Conservation (phyloP, 768 basidiomycete species). For the Boletellus emodensis region DNA sequence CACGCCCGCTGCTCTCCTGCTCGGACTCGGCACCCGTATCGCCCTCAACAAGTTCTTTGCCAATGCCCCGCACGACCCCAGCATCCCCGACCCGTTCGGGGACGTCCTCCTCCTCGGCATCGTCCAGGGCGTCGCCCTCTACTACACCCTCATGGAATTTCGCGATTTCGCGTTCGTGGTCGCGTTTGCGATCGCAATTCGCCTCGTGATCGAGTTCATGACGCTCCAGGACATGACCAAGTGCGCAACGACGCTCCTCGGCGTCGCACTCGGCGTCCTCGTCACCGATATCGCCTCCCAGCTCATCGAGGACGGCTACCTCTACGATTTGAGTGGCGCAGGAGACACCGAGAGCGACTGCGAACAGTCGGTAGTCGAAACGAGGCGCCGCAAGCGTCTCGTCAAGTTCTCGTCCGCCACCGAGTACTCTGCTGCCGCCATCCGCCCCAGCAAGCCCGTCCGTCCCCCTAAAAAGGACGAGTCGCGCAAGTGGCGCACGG, state of each 20-base stretch:
- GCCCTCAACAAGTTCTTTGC: slow-evolving; percentile 55
- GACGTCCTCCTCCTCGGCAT: slow-evolving; percentile 65
- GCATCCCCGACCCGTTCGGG: slow-evolving; percentile 37
- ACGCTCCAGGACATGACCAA: slow-evolving; percentile 50
- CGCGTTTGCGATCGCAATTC: slow-evolving; percentile 53
- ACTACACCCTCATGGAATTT: slow-evolving; percentile 56
- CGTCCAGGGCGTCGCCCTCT: slow-evolving; percentile 73
- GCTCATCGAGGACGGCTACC: slow-evolving; percentile 49
- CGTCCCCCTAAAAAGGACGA: slow-evolving; percentile 30
- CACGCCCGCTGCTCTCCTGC: slow-evolving; percentile 63
- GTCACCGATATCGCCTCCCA: slow-evolving; percentile 70
- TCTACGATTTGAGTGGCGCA: slow-evolving; percentile 24
- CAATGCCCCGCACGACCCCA: slow-evolving; percentile 34
- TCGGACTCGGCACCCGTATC: slow-evolving; percentile 73
- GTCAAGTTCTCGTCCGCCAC: slow-evolving; percentile 45
- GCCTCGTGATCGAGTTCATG: slow-evolving; percentile 63
- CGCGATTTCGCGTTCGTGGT: slow-evolving; percentile 53
- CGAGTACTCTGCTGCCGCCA: slow-evolving; percentile 24
- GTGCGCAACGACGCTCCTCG: slow-evolving; percentile 58
- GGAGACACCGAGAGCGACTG: slow-evolving; percentile 22
- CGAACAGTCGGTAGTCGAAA: slow-evolving; percentile 10
- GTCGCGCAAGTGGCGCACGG: slow-evolving; percentile 31
- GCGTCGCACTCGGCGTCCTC: slow-evolving; percentile 64
- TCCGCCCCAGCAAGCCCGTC: slow-evolving; percentile 17
- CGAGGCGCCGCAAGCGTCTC: slow-evolving; percentile 36